Conservation (phyloP, 768 basidiomycete genomes). For the Amanita rubescens region DNA sequence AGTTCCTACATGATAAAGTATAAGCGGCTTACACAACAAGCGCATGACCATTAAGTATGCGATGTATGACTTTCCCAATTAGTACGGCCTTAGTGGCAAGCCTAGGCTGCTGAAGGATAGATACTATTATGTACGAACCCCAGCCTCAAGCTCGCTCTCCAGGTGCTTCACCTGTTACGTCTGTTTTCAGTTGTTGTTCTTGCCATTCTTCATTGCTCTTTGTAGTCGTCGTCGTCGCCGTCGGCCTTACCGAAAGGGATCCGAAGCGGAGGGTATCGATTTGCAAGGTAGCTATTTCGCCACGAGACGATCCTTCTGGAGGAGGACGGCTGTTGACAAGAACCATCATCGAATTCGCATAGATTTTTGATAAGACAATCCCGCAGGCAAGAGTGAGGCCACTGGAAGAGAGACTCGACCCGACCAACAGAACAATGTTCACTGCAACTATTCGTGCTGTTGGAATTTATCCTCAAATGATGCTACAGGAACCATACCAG, state of each 20-base stretch:
- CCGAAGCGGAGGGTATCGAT: background rate
- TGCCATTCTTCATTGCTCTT: background rate
- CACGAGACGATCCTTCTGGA: background rate
- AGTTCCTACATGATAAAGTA: too few relatives aligned
- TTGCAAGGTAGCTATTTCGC: too few relatives aligned
- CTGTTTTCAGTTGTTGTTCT: too few relatives aligned
- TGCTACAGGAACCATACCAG: constrained; percentile 15
- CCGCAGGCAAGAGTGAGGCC: constrained; percentile 22
- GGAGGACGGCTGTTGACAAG: constrained; percentile 25
- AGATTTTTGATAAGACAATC: constrained; percentile 27
- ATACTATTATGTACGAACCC: too few relatives aligned
- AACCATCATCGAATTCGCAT: constrained; percentile 26
- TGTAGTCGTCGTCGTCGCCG: background rate
- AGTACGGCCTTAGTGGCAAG: too few relatives aligned
- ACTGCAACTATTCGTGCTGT: constrained; percentile 18
- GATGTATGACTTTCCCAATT: too few relatives aligned
- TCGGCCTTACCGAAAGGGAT: background rate
- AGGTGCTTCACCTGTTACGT: too few relatives aligned
- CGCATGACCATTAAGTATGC: too few relatives aligned
- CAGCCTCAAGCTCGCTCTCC: too few relatives aligned
- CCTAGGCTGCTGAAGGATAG: too few relatives aligned
- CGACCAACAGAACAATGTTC: constrained; percentile 21
- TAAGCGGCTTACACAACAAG: too few relatives aligned
- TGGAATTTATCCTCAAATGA: background rate
- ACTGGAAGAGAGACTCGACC: constrained; percentile 20